A percentile compares a stretch with the other conserved stretches of the same genome.
These are phyloP conservation scores for Lipomyces japonicus DNA, from an alignment of 805 yeast genomes.

Conservation along the genomic window DNA sequence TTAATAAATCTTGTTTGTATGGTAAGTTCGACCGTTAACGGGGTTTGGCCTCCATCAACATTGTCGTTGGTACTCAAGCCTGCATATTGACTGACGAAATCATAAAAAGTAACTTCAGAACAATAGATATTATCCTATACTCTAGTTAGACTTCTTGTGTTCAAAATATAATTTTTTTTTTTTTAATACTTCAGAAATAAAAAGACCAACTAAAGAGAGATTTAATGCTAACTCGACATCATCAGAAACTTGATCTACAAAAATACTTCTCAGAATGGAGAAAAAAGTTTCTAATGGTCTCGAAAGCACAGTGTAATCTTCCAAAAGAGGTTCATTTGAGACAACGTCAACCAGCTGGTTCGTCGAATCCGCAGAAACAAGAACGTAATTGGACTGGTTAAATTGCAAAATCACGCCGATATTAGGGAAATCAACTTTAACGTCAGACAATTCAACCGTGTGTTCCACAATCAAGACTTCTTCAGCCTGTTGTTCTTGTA, in stretches of 20 bases:
- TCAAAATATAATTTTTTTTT: no score
- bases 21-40: conserved; percentile 5
- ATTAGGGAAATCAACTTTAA: conserved; percentile 10
- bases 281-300: conserved; percentile 17
- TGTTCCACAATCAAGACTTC: background rate
- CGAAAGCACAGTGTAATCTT: conserved; percentile 3
- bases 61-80: conserved; percentile 15
- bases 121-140: conserved; percentile 18
- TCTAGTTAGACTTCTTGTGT: background rate
- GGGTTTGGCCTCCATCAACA: conserved; percentile 1
- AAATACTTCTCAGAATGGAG: conserved; percentile 8
- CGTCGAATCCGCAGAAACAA: conserved; percentile 14
- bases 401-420: conserved; percentile 6
- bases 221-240: conserved; percentile 13
- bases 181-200: conserved; percentile 22
- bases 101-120: conserved; percentile 23
- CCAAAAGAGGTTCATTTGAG: conserved; percentile 3
- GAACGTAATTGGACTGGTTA: conserved; percentile 6
- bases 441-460: background rate
- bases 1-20: conserved; percentile 17
- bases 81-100: conserved; percentile 19
- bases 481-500: background rate
- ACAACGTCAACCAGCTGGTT: background rate
- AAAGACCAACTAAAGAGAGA: conserved; percentile 13
- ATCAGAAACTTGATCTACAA: conserved; percentile 3